phyloP scores from a whole-genome alignment of 2,329 filamentous ascomycete genomes.

The Fulvia fulva region DNA sequence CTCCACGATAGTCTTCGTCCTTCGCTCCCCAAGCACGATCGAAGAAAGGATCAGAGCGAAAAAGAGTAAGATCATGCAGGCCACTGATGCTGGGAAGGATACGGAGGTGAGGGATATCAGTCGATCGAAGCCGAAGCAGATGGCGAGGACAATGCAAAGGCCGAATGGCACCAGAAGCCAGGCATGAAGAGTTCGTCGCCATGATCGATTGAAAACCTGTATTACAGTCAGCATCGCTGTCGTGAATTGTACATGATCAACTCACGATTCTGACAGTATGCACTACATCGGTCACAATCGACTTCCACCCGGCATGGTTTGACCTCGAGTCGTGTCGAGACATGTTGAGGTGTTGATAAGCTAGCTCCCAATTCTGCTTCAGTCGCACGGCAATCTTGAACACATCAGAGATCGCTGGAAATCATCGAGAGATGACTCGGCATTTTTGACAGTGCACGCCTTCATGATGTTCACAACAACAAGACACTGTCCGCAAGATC shows the following conservation, averaged over 20 bases:
- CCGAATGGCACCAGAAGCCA: slow-evolving; percentile 53
- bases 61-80: slow-evolving; percentile 55
- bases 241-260: background rate
- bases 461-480: too few relatives aligned
- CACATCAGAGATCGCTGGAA: too few relatives aligned
- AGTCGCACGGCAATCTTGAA: too few relatives aligned
- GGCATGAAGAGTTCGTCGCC: slow-evolving; percentile 23
- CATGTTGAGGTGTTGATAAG: too few relatives aligned
- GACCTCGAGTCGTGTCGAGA: too few relatives aligned
- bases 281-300: too few relatives aligned
- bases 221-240: background rate
- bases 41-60: slow-evolving; percentile 48
- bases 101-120: slow-evolving; percentile 46
- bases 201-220: slow-evolving; percentile 4
- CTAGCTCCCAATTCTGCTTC: too few relatives aligned
- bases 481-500: too few relatives aligned
- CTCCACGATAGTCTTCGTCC: slow-evolving; percentile 47
- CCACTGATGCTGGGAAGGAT: slow-evolving; percentile 58
- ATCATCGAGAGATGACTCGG: too few relatives aligned
- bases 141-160: slow-evolving; percentile 36
- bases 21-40: slow-evolving; percentile 45
- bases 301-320: too few relatives aligned
- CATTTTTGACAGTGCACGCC: too few relatives aligned
- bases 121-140: slow-evolving; percentile 41
- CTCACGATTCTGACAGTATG: too few relatives aligned